A percentile compares a stretch with the other conserved stretches of the same genome.
Conservation (phyloP, 352 stramenopile species). For the Thalassiosira mediterranea region DNA sequence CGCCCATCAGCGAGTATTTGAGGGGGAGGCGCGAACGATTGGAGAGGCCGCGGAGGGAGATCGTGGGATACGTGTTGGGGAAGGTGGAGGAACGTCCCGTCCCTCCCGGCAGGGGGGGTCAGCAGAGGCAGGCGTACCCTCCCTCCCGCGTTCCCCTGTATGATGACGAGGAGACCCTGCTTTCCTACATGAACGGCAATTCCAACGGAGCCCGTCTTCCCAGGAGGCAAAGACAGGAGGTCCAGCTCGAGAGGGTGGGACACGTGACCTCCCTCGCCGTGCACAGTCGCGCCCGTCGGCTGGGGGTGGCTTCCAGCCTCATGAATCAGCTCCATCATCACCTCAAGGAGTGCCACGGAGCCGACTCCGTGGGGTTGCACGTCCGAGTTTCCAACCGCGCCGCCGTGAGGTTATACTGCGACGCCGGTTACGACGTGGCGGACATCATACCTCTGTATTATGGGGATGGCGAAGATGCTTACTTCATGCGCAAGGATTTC, state of each 20-base stretch:
- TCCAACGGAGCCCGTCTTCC: slow-evolving; percentile 14
- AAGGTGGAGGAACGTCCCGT: slow-evolving; percentile 72
- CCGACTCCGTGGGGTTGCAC: slow-evolving; percentile 78
- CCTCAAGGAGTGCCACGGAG: slow-evolving; percentile 61
- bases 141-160: slow-evolving; percentile 19
- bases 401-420: slow-evolving; percentile 79
- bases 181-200: slow-evolving; percentile 11
- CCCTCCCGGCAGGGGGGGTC: slow-evolving; percentile 6
- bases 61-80: slow-evolving; percentile 85
- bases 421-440: slow-evolving; percentile 80
- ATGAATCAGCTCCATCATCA: slow-evolving; percentile 85
- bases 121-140: slow-evolving; percentile 18
- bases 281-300: slow-evolving; percentile 69
- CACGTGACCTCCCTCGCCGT: slow-evolving; percentile 86
- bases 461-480: slow-evolving; percentile 86
- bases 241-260: slow-evolving; percentile 52
- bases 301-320: slow-evolving; percentile 77
- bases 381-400: slow-evolving; percentile 81
- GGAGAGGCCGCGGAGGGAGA: slow-evolving; percentile 49
- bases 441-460: slow-evolving; percentile 85
- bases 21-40: background rate
- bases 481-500: slow-evolving; percentile 82
- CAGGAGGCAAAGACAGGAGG: background rate
- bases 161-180: slow-evolving; percentile 15
- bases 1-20: slow-evolving; percentile 30